Conservation (phyloP, 1,284 basidiomycete species). For the Irpex lacteus region DNA sequence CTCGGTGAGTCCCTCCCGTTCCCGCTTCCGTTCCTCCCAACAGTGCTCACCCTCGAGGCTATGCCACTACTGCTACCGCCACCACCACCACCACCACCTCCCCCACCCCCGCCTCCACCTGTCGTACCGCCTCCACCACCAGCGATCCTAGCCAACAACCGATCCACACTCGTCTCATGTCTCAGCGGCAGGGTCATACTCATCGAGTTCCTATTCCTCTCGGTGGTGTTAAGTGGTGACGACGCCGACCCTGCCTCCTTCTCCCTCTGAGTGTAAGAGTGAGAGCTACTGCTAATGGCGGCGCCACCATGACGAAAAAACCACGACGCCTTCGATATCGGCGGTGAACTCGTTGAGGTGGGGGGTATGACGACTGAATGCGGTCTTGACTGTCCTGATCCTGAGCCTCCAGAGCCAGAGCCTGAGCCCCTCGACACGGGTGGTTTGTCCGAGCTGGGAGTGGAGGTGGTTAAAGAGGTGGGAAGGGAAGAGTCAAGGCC, state of each 20-base stretch:
- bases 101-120: slow-evolving; percentile 14
- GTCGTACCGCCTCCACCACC: too few species aligned
- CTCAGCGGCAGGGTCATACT: slow-evolving; percentile 22
- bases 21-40: background rate
- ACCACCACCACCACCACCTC: background rate
- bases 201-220: background rate
- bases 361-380: slow-evolving; percentile 18
- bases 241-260: slow-evolving; percentile 23
- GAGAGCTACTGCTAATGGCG: slow-evolving; percentile 13
- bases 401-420: slow-evolving; percentile 20
- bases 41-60: too few species aligned
- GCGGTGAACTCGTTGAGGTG: slow-evolving; percentile 14
- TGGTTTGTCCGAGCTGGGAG: too few species aligned
- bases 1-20: slow-evolving; percentile 18
- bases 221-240: slow-evolving; percentile 18
- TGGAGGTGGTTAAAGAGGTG: too few species aligned
- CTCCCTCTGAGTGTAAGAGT: too few species aligned
- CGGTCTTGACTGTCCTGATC: slow-evolving; percentile 27
- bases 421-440: too few species aligned
- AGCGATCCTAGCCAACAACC: slow-evolving; percentile 23
- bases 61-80: too few species aligned
- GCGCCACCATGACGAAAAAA: slow-evolving; percentile 40
- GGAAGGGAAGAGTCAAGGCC: background rate
- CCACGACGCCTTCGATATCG: slow-evolving; percentile 24
- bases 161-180: slow-evolving; percentile 30